A percentile compares a stretch with the other conserved stretches of the same genome.
These are phyloP conservation scores for Venturia effusa DNA, from an alignment of 2,329 filamentous ascomycete genomes.

Conservation along the genomic window DNA sequence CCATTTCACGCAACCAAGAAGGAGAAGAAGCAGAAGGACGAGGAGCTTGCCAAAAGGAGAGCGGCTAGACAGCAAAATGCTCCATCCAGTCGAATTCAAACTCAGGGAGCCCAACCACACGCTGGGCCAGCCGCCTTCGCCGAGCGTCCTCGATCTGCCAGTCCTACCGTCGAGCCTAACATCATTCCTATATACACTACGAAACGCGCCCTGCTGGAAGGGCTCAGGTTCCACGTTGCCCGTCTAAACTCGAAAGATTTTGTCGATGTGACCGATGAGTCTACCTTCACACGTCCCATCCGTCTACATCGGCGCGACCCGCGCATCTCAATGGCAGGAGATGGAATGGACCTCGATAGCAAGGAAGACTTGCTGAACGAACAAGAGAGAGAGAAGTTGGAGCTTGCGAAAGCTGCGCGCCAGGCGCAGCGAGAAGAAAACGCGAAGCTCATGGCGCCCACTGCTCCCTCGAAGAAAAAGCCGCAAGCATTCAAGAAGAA, in stretches of 20 bases:
- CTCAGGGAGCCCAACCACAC: not conserved
- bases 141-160: slow-evolving; percentile 20
- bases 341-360: slow-evolving; percentile 41
- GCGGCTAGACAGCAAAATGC: not conserved
- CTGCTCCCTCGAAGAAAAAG: slow-evolving; percentile 56
- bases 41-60: slow-evolving; percentile 17
- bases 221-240: slow-evolving; percentile 78
- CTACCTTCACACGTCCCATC: slow-evolving; percentile 79
- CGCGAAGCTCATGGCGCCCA: slow-evolving; percentile 85
- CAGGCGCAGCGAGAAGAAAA: slow-evolving; percentile 80
- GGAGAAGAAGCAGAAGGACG: slow-evolving; percentile 22
- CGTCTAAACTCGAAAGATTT: slow-evolving; percentile 56
- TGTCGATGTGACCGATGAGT: slow-evolving; percentile 62
- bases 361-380: slow-evolving; percentile 60
- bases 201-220: slow-evolving; percentile 68
- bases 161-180: not conserved
- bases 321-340: slow-evolving; percentile 43
- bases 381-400: slow-evolving; percentile 48
- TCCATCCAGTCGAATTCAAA: not conserved
- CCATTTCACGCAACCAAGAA: slow-evolving; percentile 25
- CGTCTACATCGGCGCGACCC: slow-evolving; percentile 84
- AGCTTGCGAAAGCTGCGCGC: slow-evolving; percentile 58
- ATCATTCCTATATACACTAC: slow-evolving; percentile 68
- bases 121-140: not conserved
- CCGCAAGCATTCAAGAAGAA: slow-evolving; percentile 72